Conservation (phyloP, 192 early-diverging fungal species). For the Dissophora ornata region DNA sequence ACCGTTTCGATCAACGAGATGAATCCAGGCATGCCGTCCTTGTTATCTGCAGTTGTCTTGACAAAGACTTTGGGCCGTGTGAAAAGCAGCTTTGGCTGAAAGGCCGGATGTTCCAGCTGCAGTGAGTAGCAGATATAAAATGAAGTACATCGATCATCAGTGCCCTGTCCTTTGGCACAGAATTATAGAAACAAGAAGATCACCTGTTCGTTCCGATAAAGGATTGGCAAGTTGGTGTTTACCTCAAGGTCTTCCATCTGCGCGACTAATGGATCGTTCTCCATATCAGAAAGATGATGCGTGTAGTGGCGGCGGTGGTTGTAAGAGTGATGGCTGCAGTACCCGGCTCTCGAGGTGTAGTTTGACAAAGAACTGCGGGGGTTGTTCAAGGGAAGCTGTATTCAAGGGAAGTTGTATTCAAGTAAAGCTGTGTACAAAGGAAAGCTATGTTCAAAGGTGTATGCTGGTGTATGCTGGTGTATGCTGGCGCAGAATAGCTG, state of each 20-base stretch:
- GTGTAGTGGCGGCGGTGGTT: too few species aligned
- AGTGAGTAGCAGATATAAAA: too few species aligned
- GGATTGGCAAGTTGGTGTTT: too few species aligned
- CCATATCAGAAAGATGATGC: too few species aligned
- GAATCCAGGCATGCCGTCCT: slow-evolving; percentile 75
- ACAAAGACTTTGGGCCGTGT: slow-evolving; percentile 79
- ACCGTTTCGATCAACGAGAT: slow-evolving; percentile 72
- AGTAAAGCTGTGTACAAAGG: not conserved
- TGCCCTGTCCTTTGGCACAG: too few species aligned
- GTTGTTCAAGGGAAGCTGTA: not conserved
- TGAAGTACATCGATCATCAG: too few species aligned
- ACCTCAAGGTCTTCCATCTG: slow-evolving; percentile 54
- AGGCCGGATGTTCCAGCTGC: slow-evolving; percentile 18
- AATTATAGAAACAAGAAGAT: too few species aligned
- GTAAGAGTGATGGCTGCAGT: too few species aligned
- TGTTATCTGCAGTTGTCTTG: slow-evolving; percentile 68
- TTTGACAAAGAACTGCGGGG: not conserved
- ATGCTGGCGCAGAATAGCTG: too few species aligned
- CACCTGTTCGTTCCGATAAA: too few species aligned
- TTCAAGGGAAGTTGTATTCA: not conserved
- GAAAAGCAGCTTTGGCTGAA: slow-evolving; percentile 63
- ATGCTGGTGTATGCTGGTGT: too few species aligned
- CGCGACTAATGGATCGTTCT: slow-evolving; percentile 34
- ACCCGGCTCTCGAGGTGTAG: not conserved
- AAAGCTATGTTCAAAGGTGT: too few species aligned